These are phyloP conservation scores for Taphrina wiesneri DNA, from an alignment of 1,139 yeast genomes.

Conservation along the genomic window DNA sequence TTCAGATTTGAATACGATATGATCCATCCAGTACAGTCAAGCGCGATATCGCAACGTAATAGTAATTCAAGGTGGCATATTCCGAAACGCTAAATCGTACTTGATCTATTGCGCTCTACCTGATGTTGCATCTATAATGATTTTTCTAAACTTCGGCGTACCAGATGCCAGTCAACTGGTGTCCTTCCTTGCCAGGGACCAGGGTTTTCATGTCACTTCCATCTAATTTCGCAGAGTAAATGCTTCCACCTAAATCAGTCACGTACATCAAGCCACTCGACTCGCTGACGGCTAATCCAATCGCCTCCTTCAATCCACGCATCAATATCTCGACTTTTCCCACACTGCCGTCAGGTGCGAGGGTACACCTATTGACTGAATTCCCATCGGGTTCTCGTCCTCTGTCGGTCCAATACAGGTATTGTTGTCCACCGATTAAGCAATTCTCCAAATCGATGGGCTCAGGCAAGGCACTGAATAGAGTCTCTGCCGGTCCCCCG, in stretches of 20 bases:
- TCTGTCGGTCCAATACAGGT: background rate
- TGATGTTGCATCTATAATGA: background rate
- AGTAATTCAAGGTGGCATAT: background rate
- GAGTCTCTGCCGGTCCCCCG: background rate
- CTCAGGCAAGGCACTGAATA: background rate
- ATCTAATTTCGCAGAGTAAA: background rate
- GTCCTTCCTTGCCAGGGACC: background rate
- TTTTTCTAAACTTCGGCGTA: background rate
- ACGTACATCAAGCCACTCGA: background rate
- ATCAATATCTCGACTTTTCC: background rate
- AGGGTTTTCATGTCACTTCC: background rate
- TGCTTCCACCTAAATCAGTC: background rate
- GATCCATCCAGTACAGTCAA: background rate
- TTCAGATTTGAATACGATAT: background rate
- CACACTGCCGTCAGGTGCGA: background rate
- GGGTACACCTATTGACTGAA: background rate
- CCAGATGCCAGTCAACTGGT: background rate
- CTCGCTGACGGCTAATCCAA: background rate
- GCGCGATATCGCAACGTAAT: background rate
- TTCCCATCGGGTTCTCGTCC: conserved; percentile 1
- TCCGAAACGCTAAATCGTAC: background rate
- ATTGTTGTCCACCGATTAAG: background rate
- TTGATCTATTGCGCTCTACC: no score
- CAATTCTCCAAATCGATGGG: background rate
- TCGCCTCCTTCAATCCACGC: background rate